Percentiles rank a stretch among this genome's conserved stretches.
Conservation (phyloP, 805 yeast species). For the Jamesozyma hellenica region DNA sequence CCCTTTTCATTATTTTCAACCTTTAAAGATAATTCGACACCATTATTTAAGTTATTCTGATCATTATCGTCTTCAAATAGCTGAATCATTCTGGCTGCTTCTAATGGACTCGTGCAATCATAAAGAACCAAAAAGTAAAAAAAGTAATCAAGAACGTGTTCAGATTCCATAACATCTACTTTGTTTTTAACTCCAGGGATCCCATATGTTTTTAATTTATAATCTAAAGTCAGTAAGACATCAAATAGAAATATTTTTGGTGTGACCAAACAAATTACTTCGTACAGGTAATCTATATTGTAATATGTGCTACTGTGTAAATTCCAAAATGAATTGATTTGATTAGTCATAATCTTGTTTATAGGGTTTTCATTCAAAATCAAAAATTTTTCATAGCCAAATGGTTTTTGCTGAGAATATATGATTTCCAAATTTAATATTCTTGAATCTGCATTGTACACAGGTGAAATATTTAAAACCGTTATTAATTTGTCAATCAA, state of each 20-base stretch:
- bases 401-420: slow-evolving; percentile 22
- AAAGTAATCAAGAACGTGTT: slow-evolving; percentile 22
- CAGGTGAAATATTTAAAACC: slow-evolving; percentile 17
- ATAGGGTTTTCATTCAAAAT: slow-evolving; percentile 25
- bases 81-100: slow-evolving; percentile 17
- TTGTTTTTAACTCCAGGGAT: slow-evolving; percentile 19
- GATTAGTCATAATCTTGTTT: slow-evolving; percentile 27
- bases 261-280: slow-evolving; percentile 21
- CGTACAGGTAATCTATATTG: slow-evolving; percentile 25
- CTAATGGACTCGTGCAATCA: slow-evolving; percentile 19
- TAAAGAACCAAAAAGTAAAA: slow-evolving; percentile 25
- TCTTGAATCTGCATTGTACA: slow-evolving; percentile 24
- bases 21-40: background rate
- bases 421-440: slow-evolving; percentile 15
- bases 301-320: slow-evolving; percentile 30
- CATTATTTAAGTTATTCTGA: background rate
- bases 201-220: slow-evolving; percentile 19
- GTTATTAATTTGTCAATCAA: slow-evolving; percentile 17
- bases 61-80: slow-evolving; percentile 12
- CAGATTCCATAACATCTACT: slow-evolving; percentile 15
- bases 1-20: slow-evolving; percentile 2
- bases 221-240: slow-evolving; percentile 19
- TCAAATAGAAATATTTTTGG: slow-evolving; percentile 22
- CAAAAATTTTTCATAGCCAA: slow-evolving; percentile 18
- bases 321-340: slow-evolving; percentile 30